A percentile compares a stretch with the other conserved stretches of the same genome.
Conservation (phyloP, 805 yeast genomes). For the Blastobotrys mokoenaii region DNA sequence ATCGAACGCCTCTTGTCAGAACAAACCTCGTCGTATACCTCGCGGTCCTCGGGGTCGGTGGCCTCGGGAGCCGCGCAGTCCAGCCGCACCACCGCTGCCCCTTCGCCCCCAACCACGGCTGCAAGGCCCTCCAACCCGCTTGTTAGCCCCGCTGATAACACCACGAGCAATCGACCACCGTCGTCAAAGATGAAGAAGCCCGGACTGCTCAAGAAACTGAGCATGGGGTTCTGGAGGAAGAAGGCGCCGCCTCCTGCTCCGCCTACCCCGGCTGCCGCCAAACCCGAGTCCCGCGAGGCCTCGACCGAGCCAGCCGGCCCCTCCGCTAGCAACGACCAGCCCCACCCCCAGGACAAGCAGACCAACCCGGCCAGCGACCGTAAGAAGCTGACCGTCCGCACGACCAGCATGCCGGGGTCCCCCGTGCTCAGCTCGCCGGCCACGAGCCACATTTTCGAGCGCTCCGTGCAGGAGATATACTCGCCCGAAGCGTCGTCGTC, state of each 20-base stretch:
- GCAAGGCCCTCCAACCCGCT: not conserved
- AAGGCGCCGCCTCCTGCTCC: not conserved
- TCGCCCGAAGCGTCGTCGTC: constrained; percentile 12
- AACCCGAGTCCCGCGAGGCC: not conserved
- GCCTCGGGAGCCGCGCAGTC: no score
- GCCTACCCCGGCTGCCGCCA: not conserved
- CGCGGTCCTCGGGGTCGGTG: no score
- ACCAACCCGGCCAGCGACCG: not conserved
- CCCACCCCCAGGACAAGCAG: not conserved
- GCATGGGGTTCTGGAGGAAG: not conserved
- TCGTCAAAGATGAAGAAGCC: no score
- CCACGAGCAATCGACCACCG: not conserved
- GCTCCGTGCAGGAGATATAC: constrained; percentile 54
- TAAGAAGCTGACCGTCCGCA: no score
- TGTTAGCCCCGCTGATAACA: not conserved
- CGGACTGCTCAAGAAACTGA: not conserved
- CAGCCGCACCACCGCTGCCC: not conserved
- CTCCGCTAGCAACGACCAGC: not conserved
- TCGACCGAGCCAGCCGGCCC: not conserved
- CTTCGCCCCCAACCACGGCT: not conserved
- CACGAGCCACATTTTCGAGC: constrained; percentile 49
- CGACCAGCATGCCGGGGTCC: not conserved
- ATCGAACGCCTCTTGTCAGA: constrained; percentile 12
- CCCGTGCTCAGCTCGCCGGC: constrained; percentile 19
- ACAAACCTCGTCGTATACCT: not conserved